phyloP scores from a whole-genome alignment of 768 basidiomycete genomes.

The Leccinum boreale region DNA sequence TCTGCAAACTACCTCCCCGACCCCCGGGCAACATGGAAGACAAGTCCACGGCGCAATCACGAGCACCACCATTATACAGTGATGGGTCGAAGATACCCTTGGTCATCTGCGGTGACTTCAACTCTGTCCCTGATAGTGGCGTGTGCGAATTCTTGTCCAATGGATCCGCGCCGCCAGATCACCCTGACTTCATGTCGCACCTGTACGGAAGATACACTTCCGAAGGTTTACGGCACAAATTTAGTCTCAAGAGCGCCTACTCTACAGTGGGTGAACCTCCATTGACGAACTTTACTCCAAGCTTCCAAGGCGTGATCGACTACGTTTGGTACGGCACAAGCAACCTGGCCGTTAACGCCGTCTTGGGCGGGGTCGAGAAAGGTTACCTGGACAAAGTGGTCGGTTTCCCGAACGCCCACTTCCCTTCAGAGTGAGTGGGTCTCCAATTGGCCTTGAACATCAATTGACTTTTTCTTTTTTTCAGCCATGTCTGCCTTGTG shows the following conservation, averaged over 20 bases:
- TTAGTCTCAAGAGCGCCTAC: conserved; percentile 86
- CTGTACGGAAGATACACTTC: conserved; percentile 91
- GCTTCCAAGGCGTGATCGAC: conserved; percentile 84
- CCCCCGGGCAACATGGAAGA: conserved; percentile 38
- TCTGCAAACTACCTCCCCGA: conserved; percentile 77
- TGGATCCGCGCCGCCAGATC: conserved; percentile 66
- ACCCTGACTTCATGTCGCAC: conserved; percentile 91
- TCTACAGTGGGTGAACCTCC: conserved; percentile 55
- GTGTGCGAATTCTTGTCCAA: conserved; percentile 88
- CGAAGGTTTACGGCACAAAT: conserved; percentile 76
- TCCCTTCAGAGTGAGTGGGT: conserved; percentile 88
- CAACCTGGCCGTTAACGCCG: conserved; percentile 71
- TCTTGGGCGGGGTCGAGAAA: conserved; percentile 86
- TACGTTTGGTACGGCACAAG: conserved; percentile 88
- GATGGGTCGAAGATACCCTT: conserved; percentile 89
- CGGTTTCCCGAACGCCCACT: conserved; percentile 95
- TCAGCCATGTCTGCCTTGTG: conserved; percentile 69
- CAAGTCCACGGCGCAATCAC: conserved; percentile 28
- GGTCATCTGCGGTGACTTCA: conserved; percentile 94
- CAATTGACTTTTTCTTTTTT: conserved; percentile 10
- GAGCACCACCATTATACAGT: conserved; percentile 64
- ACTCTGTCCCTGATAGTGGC: conserved; percentile 81
- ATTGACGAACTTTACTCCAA: conserved; percentile 88
- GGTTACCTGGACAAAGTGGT: conserved; percentile 85
- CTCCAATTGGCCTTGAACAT: conserved; percentile 2